Evolutionary conservation across 106 monocot genomes (phyloP).

Genomic region (Posidonia australis): DNA sequence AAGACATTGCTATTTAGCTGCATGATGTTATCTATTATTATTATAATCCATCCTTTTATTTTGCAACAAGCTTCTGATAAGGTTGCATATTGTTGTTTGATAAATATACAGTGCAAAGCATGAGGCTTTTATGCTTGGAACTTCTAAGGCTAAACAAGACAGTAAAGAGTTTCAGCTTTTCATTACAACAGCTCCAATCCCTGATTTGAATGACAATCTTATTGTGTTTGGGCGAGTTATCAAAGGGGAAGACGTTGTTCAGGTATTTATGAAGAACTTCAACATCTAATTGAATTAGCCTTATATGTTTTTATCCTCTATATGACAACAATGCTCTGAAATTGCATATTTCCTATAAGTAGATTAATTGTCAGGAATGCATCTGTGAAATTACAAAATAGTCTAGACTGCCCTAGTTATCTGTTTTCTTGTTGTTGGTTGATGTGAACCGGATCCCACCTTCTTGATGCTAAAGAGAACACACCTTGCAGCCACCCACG

Average conservation of each 20-base stretch:
- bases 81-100: neutral
- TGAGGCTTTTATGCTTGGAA: constrained; percentile 98
- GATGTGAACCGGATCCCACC: too few species aligned
- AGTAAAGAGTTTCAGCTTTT: constrained; percentile 81
- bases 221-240: constrained; percentile 84
- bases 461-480: too few species aligned
- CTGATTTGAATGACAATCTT: constrained; percentile 84
- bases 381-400: too few species aligned
- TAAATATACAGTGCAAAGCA: constrained; percentile 65
- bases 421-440: too few species aligned
- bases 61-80: neutral
- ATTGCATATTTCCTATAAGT: too few species aligned
- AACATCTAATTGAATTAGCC: neutral
- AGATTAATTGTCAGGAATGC: too few species aligned
- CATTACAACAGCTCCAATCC: constrained; percentile 93
- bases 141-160: constrained; percentile 45
- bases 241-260: constrained; percentile 90
- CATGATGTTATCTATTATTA: neutral
- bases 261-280: constrained; percentile 30
- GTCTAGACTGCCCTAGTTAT: too few species aligned
- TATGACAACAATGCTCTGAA: neutral
- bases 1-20: neutral
- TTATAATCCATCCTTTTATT: neutral
- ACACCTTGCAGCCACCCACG: too few species aligned
- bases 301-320: neutral